Percentiles rank a stretch among this genome's conserved stretches.
These are phyloP conservation scores for Psilocybe azurescens DNA, from an alignment of 768 basidiomycete genomes.

Conservation along the genomic window DNA sequence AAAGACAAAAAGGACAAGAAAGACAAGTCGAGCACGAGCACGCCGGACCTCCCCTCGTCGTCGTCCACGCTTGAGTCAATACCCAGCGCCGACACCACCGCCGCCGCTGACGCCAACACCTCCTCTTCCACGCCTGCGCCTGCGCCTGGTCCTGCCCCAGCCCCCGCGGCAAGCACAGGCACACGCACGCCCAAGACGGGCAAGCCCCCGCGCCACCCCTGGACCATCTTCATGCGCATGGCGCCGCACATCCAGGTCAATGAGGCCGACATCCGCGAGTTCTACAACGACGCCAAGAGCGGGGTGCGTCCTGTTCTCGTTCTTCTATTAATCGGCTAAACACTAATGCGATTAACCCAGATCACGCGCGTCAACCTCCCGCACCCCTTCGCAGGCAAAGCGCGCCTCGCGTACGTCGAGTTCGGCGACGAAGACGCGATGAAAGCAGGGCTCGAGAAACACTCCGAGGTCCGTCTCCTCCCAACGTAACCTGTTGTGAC, in stretches of 20 bases:
- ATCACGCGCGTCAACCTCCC: conserved; percentile 75
- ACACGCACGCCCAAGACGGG: conserved; percentile 74
- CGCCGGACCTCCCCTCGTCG: conserved; percentile 27
- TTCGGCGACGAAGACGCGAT: conserved; percentile 89
- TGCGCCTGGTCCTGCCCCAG: conserved; percentile 39
- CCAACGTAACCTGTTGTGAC: no score
- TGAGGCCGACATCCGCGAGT: conserved; percentile 75
- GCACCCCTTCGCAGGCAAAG: conserved; percentile 47
- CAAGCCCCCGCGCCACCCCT: conserved; percentile 71
- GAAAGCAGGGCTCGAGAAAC: conserved; percentile 78
- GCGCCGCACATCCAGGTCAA: conserved; percentile 46
- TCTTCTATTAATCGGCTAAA: conserved; percentile 2
- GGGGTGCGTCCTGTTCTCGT: conserved; percentile 49
- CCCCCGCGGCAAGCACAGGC: conserved; percentile 55
- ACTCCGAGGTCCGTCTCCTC: conserved; percentile 57
- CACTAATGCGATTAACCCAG: conserved; percentile 35
- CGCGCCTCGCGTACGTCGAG: conserved; percentile 83
- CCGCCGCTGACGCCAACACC: conserved; percentile 22
- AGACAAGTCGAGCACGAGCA: conserved; percentile 35
- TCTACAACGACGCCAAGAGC: conserved; percentile 73
- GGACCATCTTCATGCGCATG: conserved; percentile 86
- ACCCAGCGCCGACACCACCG: no score
- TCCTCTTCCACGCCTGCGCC: conserved; percentile 27
- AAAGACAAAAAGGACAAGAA: conserved; percentile 41
- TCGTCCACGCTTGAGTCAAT: no score